phyloP scores from a whole-genome alignment of 768 basidiomycete genomes.

The Xerocomellus dryophilus region DNA sequence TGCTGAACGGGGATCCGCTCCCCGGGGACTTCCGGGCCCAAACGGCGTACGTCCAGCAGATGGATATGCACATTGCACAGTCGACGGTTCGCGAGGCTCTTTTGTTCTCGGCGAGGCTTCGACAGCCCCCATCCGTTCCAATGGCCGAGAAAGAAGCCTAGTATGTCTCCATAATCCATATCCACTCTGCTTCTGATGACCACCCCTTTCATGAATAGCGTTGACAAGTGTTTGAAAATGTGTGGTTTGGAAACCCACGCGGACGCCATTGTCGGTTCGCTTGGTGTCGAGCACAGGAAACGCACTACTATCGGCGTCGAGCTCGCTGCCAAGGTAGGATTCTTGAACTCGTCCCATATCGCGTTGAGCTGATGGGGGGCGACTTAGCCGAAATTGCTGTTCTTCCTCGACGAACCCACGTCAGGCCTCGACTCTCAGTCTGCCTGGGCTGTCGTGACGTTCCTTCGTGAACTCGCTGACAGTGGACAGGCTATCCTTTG shows the following conservation, averaged over 20 bases:
- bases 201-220: conserved; percentile 27
- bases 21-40: conserved; percentile 63
- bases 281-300: conserved; percentile 50
- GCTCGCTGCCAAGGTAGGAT: conserved; percentile 49
- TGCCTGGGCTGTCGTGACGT: conserved; percentile 46
- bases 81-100: conserved; percentile 81
- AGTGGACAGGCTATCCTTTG: conserved; percentile 57
- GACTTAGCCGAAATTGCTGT: conserved; percentile 40
- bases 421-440: conserved; percentile 53
- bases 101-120: conserved; percentile 72
- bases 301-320: conserved; percentile 61
- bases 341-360: background rate
- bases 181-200: background rate
- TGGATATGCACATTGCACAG: conserved; percentile 73
- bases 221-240: conserved; percentile 58
- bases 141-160: conserved; percentile 74
- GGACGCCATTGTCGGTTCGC: conserved; percentile 60
- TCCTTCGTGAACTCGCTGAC: conserved; percentile 50
- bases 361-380: background rate
- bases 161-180: conserved; percentile 38
- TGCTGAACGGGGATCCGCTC: conserved; percentile 52
- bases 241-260: conserved; percentile 61
- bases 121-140: conserved; percentile 67
- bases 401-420: conserved; percentile 62
- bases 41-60: conserved; percentile 60